Evolutionary conservation across 768 basidiomycete genomes (phyloP).

Genomic region (Hygrophoropsis aurantiaca): DNA sequence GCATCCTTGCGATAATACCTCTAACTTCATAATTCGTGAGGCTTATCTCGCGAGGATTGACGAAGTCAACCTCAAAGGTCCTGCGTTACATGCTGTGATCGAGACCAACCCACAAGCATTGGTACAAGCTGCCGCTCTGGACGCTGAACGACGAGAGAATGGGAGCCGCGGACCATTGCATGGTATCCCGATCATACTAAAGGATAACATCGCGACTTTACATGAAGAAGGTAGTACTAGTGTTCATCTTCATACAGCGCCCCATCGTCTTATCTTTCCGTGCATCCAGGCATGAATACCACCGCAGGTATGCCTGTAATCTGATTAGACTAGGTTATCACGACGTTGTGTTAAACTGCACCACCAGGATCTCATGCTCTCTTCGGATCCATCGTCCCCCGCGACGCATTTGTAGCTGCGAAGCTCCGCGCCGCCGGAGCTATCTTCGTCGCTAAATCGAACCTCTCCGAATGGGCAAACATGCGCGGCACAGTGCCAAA

Average conservation of each 20-base stretch:
- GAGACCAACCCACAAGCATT: constrained; percentile 58
- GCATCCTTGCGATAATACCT: neutral
- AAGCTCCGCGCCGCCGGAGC: constrained; percentile 32
- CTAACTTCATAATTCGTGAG: constrained; percentile 30
- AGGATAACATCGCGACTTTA: constrained; percentile 43
- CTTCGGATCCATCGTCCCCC: constrained; percentile 32
- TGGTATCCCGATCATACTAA: constrained; percentile 54
- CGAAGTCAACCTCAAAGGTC: constrained; percentile 65
- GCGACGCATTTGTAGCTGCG: constrained; percentile 33
- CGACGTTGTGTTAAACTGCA: too few species aligned
- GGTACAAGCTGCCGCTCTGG: constrained; percentile 48
- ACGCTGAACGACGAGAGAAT: constrained; percentile 39
- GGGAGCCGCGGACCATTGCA: constrained; percentile 51
- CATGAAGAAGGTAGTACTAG: constrained; percentile 30
- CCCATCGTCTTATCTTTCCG: constrained; percentile 19
- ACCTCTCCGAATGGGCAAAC: constrained; percentile 43
- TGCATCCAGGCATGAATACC: constrained; percentile 40
- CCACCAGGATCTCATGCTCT: constrained; percentile 33
- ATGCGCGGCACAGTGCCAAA: constrained; percentile 37
- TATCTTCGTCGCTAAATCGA: constrained; percentile 42
- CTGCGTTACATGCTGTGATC: constrained; percentile 55
- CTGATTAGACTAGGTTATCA: too few species aligned
- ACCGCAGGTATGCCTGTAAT: constrained; percentile 30
- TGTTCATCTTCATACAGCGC: constrained; percentile 17
- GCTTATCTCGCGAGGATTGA: constrained; percentile 68